A percentile compares a stretch with the other conserved stretches of the same genome.
phyloP scores from a whole-genome alignment of 768 basidiomycete genomes.

The Xerocomus brunneocitrinus region DNA sequence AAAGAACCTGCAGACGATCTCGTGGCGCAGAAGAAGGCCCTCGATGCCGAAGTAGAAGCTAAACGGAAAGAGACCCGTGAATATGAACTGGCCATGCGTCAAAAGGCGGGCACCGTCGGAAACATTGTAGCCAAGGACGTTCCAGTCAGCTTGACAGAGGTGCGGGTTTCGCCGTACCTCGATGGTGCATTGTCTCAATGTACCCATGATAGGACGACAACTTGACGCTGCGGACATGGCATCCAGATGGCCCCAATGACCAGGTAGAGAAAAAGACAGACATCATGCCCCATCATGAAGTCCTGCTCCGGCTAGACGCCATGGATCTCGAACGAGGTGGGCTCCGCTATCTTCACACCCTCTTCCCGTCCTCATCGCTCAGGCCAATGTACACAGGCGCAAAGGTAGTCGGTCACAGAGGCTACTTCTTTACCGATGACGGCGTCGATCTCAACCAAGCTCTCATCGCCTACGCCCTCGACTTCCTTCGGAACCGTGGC shows the following conservation, averaged over 20 bases:
- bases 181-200: not conserved
- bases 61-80: constrained; percentile 76
- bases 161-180: constrained; percentile 22
- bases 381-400: constrained; percentile 49
- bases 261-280: constrained; percentile 67
- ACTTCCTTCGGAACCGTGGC: constrained; percentile 76
- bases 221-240: constrained; percentile 72
- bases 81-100: constrained; percentile 71
- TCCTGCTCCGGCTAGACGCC: constrained; percentile 86
- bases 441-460: constrained; percentile 98
- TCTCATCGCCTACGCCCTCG: constrained; percentile 88
- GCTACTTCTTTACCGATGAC: constrained; percentile 93
- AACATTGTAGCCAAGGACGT: constrained; percentile 89
- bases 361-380: constrained; percentile 3
- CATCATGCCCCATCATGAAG: constrained; percentile 97
- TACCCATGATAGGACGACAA: constrained; percentile 76
- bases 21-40: constrained; percentile 74
- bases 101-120: constrained; percentile 77
- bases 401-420: constrained; percentile 92
- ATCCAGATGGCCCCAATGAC: constrained; percentile 70
- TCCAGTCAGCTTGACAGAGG: constrained; percentile 86
- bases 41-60: constrained; percentile 76
- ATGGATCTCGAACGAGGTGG: constrained; percentile 94
- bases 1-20: constrained; percentile 90
- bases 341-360: not conserved